Percentiles rank a stretch among this genome's conserved stretches.
phyloP scores from a whole-genome alignment of 2,329 filamentous ascomycete species.

The Hawksworthiomyces lignivorus region DNA sequence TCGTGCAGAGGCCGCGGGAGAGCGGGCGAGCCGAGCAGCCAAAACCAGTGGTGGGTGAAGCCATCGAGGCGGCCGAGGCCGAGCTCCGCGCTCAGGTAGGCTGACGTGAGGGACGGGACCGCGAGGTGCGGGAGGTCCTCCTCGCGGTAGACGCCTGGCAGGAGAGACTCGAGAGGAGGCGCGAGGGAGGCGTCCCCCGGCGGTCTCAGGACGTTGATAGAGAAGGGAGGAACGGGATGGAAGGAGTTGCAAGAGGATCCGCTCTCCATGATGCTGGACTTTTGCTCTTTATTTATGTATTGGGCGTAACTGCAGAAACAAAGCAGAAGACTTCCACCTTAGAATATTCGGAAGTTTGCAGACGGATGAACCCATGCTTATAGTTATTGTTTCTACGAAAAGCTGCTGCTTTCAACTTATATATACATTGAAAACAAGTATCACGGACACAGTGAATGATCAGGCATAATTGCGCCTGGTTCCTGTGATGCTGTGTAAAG shows the following conservation, averaged over 20 bases:
- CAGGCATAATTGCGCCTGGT: too few relatives aligned
- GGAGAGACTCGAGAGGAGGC: constrained; percentile 11
- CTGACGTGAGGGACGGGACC: constrained; percentile 9
- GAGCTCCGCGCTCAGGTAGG: constrained; percentile 14
- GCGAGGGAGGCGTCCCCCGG: too few relatives aligned
- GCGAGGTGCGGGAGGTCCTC: constrained; percentile 5
- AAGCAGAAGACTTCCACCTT: too few relatives aligned
- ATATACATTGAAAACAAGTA: too few relatives aligned
- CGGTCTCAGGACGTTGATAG: constrained; percentile 7
- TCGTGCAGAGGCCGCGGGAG: constrained; percentile 19
- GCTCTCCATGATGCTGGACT: neutral
- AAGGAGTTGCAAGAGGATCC: neutral
- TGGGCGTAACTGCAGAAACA: too few relatives aligned
- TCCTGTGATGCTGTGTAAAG: too few relatives aligned
- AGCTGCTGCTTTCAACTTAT: too few relatives aligned
- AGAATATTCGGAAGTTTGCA: too few relatives aligned
- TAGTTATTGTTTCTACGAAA: too few relatives aligned
- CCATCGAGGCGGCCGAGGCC: constrained; percentile 16
- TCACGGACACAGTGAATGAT: too few relatives aligned
- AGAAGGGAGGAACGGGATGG: constrained; percentile 9
- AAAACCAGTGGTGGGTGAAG: constrained; percentile 16
- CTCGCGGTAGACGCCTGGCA: constrained; percentile 14
- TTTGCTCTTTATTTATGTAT: too few relatives aligned
- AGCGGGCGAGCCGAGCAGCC: constrained; percentile 15
- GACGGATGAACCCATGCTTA: too few relatives aligned